A percentile compares a stretch with the other conserved stretches of the same genome.
phyloP scores from a whole-genome alignment of 2,329 filamentous ascomycete species.

The Aspergillus carbonarius region DNA sequence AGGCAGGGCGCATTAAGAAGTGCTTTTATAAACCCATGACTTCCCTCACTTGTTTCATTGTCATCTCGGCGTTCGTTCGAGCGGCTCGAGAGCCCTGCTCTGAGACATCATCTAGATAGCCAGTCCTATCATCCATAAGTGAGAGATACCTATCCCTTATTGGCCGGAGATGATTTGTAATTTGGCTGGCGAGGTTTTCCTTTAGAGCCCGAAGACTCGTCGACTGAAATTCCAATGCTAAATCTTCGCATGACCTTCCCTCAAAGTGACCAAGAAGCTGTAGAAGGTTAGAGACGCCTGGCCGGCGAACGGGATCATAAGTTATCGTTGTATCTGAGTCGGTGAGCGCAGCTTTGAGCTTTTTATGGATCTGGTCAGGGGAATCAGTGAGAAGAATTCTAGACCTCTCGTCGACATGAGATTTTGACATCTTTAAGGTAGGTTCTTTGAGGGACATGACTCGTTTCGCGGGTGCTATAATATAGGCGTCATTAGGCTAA shows the following conservation, averaged over 20 bases:
- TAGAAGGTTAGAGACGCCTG: slow-evolving; percentile 84
- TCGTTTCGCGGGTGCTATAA: slow-evolving; percentile 70
- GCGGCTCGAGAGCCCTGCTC: slow-evolving; percentile 32
- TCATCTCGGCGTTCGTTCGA: slow-evolving; percentile 31
- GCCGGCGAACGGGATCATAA: slow-evolving; percentile 68
- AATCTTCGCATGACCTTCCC: slow-evolving; percentile 39
- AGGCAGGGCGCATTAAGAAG: neutral
- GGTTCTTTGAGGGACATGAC: slow-evolving; percentile 88
- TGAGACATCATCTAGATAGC: slow-evolving; percentile 32
- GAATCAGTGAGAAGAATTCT: slow-evolving; percentile 80
- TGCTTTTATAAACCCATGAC: slow-evolving; percentile 31
- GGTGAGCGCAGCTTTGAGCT: slow-evolving; percentile 73
- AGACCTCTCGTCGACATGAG: slow-evolving; percentile 67
- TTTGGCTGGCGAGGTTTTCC: slow-evolving; percentile 55
- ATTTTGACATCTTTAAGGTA: slow-evolving; percentile 90
- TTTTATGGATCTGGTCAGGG: slow-evolving; percentile 61
- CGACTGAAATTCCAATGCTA: slow-evolving; percentile 48
- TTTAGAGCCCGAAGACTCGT: slow-evolving; percentile 62
- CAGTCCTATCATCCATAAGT: slow-evolving; percentile 29
- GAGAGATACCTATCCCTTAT: slow-evolving; percentile 37
- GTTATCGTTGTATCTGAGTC: slow-evolving; percentile 68
- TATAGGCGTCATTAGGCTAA: too few relatives aligned
- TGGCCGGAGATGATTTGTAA: slow-evolving; percentile 29
- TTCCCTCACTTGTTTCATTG: slow-evolving; percentile 33
- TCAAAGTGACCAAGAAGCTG: slow-evolving; percentile 74